Base-by-base conservation (phyloP, 1,284 basidiomycete genomes). In the Cryptococcus floricola region DNA sequence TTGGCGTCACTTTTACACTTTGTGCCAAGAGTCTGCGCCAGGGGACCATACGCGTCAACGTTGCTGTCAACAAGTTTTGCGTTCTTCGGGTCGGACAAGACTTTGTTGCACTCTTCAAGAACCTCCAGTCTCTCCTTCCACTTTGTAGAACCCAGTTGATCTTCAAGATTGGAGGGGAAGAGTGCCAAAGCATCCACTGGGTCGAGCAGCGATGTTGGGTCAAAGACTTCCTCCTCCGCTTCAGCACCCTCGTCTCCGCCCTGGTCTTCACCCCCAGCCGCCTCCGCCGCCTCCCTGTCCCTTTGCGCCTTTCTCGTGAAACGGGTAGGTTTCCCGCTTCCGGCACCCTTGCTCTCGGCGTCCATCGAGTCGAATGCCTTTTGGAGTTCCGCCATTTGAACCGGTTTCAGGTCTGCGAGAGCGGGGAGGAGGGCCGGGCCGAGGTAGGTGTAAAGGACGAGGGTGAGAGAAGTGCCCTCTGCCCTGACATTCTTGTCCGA, bases 81-180 rank as follows among this genome's bases (percentile, higher is more conserved):
- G 13, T 88, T 85, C 16, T 83, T 78, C 3, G 73, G 72, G n/a
- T 66, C 57, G 52, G 84, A 84, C 39, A 98, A 78, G 18, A 91
- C 78, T 14, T 85, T 83, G 56, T 87, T 80, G 41, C 96, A 81
- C 46, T 91, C 89, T 64, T 97, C 93, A 51, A 98, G 78, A 2
- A 85, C 89, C 68, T 97, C 94, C 68, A 95, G 91, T 31, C 96
- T 85, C 63, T 99, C 96, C 74, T 98, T 97, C 96, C 96, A 99
- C 77, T 98, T 98, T 0, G 89, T 86, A 4, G 94, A 97, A 13
- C 84, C 83, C 52, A 98, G 81, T 55, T 83, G 80, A 6, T 86
- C 81, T 59, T 88, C 84, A 56, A 95, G 80, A 54, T 87, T 86
- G 3, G 84, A 76, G 0, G 94, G 88, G 49, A 96, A 81, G 65